phyloP scores from a whole-genome alignment of 768 basidiomycete species.

The Lactarius deliciosus region DNA sequence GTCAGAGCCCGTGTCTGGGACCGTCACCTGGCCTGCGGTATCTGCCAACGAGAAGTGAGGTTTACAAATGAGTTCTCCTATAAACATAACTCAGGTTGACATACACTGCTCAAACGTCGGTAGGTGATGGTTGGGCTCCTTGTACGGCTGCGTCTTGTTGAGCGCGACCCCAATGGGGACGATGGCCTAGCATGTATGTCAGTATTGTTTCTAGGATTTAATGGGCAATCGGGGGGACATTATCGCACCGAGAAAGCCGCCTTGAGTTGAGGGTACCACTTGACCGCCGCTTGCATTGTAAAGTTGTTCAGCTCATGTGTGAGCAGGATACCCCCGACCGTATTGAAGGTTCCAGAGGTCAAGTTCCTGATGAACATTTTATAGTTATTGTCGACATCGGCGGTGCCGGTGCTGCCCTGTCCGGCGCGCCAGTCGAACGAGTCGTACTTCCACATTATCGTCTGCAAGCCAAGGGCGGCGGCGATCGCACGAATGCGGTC shows the following conservation, averaged over 20 bases:
- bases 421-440: constrained; percentile 62
- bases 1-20: neutral
- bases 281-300: constrained; percentile 58
- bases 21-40: neutral
- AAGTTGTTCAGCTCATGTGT: constrained; percentile 61
- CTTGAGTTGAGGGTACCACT: constrained; percentile 48
- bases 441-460: constrained; percentile 72
- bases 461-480: constrained; percentile 62
- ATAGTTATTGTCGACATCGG: constrained; percentile 22
- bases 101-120: constrained; percentile 51
- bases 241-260: constrained; percentile 45
- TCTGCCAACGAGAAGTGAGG: neutral
- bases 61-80: neutral
- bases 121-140: constrained; percentile 45
- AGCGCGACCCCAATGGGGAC: constrained; percentile 54
- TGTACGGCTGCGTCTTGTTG: constrained; percentile 54
- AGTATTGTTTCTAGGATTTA: neutral
- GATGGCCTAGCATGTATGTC: constrained; percentile 36
- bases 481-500: constrained; percentile 75
- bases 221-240: too few relatives aligned
- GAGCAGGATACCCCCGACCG: constrained; percentile 50
- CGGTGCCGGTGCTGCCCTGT: neutral
- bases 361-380: constrained; percentile 17
- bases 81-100: constrained; percentile 26
- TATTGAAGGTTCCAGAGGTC: constrained; percentile 20